These are phyloP conservation scores for Monascus purpureus DNA, from an alignment of 495 filamentous ascomycete genomes.

Conservation along the genomic window DNA sequence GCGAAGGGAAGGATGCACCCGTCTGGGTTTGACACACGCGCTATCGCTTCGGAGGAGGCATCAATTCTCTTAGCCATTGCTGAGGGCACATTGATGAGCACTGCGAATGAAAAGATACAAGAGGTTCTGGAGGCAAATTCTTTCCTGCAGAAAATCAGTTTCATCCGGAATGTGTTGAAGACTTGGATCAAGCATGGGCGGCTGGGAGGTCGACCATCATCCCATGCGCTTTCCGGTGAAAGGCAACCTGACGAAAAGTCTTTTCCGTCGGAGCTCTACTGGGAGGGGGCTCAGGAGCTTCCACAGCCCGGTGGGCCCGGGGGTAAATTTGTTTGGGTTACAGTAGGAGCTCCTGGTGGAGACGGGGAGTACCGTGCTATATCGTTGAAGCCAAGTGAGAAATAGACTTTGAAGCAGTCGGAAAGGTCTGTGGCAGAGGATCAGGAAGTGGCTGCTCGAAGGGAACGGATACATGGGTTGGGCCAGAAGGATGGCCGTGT, in stretches of 20 bases:
- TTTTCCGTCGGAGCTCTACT: slow-evolving; percentile 40
- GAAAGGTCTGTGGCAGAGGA: slow-evolving; percentile 14
- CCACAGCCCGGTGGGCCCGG: slow-evolving; percentile 32
- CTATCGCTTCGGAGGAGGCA: slow-evolving; percentile 45
- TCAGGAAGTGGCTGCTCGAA: slow-evolving; percentile 20
- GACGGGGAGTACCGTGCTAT: slow-evolving; percentile 42
- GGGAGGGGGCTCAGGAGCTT: slow-evolving; percentile 52
- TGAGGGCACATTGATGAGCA: slow-evolving; percentile 33
- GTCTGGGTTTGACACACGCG: slow-evolving; percentile 31
- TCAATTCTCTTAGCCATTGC: slow-evolving; percentile 46
- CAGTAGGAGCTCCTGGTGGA: slow-evolving; percentile 61
- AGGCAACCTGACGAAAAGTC: slow-evolving; percentile 33
- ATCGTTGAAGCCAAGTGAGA: slow-evolving; percentile 17
- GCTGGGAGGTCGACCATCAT: slow-evolving; percentile 37
- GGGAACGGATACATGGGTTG: slow-evolving; percentile 21
- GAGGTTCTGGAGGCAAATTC: slow-evolving; percentile 61
- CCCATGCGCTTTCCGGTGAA: slow-evolving; percentile 3
- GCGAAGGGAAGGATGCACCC: slow-evolving; percentile 45
- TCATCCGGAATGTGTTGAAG: slow-evolving; percentile 53
- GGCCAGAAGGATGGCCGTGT: no score
- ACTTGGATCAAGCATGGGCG: slow-evolving; percentile 62
- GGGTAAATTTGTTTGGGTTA: slow-evolving; percentile 72
- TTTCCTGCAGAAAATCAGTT: slow-evolving; percentile 66
- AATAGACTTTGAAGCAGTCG: slow-evolving; percentile 5
- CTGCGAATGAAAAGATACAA: slow-evolving; percentile 41